Evolutionary conservation across 208 protist genomes (phyloP), one percentile per base, ranked within the genome.

Genomic region (Trypanosoma mega): DNA sequence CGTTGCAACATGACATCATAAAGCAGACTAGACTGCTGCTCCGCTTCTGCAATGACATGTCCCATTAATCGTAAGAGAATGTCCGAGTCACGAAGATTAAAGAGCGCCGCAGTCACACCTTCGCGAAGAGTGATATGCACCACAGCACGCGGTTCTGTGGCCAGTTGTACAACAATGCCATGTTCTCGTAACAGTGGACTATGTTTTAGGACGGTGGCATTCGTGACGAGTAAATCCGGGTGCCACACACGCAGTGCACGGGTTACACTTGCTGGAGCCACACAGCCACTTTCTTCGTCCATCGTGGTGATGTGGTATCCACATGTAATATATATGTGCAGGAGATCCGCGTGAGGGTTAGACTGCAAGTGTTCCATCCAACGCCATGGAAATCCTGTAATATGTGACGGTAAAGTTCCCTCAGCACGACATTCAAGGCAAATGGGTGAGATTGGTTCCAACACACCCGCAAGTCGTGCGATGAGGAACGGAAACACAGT

Each of bases 1-100:
- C 86, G 83, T 64, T 96, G 89, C 66, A 92, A 43, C 48, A 93
- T 82, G 37, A 96, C 66, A 29, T 86, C 77, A 39, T 87, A 59
- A 39, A 96, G 68, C 36, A 96, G 54, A 11, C 68, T 58, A 24
- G 89, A 93, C 60, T 90, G 78, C 41, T 79, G 72, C 39, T 80
- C 76, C 53, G 86, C 80, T 55, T 82, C 73, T 30, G 78, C 61
- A 45, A 92, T 62, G 18, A 85, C 69, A 58, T 84, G 72, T 36
- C 51, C 72, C 12, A 95, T 55, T 14, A 95, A 51, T 14, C 76
- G 78, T 29, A 95, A 52, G 14, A 91, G 39, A 57, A 81, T 76
- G 47, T 92, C 81, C 14, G 79, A 76, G 61, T 95, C 83, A 2
- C 77, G 74, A 29, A 93, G 46, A 71, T 95, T 92, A 68, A 93